A percentile compares a stretch with the other conserved stretches of the same genome.
Conservation (phyloP, 257 asterid genomes). For the Cordia subcordata region DNA sequence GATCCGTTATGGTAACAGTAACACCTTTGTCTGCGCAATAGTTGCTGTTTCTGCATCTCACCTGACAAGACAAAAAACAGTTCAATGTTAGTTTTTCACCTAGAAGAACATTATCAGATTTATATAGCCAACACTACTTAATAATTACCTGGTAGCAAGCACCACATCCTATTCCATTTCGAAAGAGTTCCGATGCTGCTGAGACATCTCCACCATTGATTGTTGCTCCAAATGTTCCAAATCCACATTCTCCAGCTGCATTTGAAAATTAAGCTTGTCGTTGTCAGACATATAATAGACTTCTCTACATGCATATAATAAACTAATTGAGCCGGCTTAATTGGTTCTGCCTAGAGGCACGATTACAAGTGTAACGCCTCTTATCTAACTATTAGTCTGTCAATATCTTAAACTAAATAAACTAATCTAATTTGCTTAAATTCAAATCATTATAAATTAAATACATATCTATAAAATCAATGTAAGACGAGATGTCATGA, state of each 20-base stretch:
- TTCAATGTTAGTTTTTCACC: background rate
- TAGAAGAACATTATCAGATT: no score
- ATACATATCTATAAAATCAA: background rate
- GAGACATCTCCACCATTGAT: constrained; percentile 72
- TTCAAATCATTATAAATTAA: no score
- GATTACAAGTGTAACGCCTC: no score
- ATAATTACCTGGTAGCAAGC: constrained; percentile 70
- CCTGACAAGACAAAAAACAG: constrained; percentile 31
- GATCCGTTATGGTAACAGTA: constrained; percentile 58
- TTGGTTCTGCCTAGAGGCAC: no score
- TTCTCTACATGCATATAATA: no score
- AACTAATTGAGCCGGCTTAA: no score
- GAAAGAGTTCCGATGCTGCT: constrained; percentile 70
- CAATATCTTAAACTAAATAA: no score
- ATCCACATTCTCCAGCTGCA: constrained; percentile 81
- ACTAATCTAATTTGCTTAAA: no score
- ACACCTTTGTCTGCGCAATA: constrained; percentile 69
- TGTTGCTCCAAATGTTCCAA: constrained; percentile 66
- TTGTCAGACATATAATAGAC: background rate
- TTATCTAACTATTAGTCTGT: no score
- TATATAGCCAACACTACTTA: no score
- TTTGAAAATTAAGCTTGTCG: background rate
- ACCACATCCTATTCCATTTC: constrained; percentile 76
- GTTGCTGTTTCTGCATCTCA: constrained; percentile 57
- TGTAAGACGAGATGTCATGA: background rate